phyloP scores from a whole-genome alignment of 1,284 basidiomycete genomes.

The Coriolopsis trogii region DNA sequence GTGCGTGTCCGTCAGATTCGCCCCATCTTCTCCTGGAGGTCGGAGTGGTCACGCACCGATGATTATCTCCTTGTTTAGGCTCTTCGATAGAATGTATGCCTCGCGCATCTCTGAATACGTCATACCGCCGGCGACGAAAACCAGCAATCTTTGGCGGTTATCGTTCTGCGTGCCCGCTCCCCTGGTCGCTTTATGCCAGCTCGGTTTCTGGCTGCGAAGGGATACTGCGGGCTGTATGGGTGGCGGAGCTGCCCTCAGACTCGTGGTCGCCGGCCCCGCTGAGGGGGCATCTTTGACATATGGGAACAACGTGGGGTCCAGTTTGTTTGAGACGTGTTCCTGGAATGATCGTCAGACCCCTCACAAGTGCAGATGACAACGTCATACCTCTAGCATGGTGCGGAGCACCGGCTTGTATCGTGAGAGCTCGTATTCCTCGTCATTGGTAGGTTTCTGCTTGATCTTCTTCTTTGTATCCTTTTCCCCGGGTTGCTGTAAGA shows the following conservation, averaged over 20 bases:
- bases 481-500: conserved; percentile 62
- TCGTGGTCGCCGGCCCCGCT: conserved; percentile 41
- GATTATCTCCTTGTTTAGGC: conserved; percentile 86
- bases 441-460: conserved; percentile 73
- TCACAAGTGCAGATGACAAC: background rate
- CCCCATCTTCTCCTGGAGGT: background rate
- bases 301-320: conserved; percentile 85
- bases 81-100: conserved; percentile 78
- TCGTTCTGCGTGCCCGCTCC: conserved; percentile 54
- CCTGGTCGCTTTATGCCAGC: conserved; percentile 78
- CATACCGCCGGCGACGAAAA: conserved; percentile 96
- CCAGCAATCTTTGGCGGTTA: conserved; percentile 80
- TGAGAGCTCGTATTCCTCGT: conserved; percentile 96
- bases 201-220: conserved; percentile 82
- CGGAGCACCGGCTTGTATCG: conserved; percentile 89
- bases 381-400: conserved; percentile 53
- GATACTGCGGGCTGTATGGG: conserved; percentile 54
- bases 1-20: background rate
- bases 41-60: conserved; percentile 63
- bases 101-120: conserved; percentile 95
- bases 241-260: conserved; percentile 41
- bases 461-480: conserved; percentile 79
- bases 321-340: conserved; percentile 81
- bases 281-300: conserved; percentile 89
- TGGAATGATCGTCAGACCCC: conserved; percentile 36